A percentile compares a stretch with the other conserved stretches of the same genome.
These are phyloP conservation scores for Colletotrichum karsti DNA, from an alignment of 2,329 filamentous ascomycete genomes.

Conservation along the genomic window DNA sequence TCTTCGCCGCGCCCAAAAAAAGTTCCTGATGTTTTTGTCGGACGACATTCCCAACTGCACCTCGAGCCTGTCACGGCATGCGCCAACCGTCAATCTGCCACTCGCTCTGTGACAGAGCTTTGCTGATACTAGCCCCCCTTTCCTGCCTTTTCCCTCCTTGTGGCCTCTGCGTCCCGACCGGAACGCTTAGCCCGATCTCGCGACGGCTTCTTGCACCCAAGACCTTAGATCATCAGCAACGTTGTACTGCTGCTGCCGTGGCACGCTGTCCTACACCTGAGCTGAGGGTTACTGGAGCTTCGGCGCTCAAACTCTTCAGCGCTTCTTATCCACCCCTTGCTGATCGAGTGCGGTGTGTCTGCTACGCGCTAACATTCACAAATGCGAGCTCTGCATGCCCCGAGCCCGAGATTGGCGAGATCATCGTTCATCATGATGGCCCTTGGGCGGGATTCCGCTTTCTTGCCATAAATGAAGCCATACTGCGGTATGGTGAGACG, in stretches of 20 bases:
- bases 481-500: not conserved
- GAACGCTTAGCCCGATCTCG: constrained; percentile 24
- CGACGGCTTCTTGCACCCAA: constrained; percentile 20
- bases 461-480: not conserved
- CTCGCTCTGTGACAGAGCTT: not conserved
- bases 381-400: constrained; percentile 8
- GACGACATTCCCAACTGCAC: constrained; percentile 14
- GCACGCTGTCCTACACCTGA: not conserved
- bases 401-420: constrained; percentile 23
- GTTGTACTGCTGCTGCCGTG: constrained; percentile 12
- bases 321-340: not conserved
- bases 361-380: not conserved
- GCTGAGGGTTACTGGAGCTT: not conserved
- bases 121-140: not conserved
- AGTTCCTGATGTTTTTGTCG: constrained; percentile 20
- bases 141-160: not conserved
- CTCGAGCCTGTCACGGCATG: constrained; percentile 18
- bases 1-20: constrained; percentile 19
- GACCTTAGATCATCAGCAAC: constrained; percentile 22
- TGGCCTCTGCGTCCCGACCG: not conserved
- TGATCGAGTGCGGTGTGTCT: not conserved
- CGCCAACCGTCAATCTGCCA: constrained; percentile 5
- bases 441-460: constrained; percentile 4
- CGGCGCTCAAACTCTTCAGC: not conserved
- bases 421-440: constrained; percentile 5